Conservation (phyloP, 768 basidiomycete species). For the Suillus placidus region DNA sequence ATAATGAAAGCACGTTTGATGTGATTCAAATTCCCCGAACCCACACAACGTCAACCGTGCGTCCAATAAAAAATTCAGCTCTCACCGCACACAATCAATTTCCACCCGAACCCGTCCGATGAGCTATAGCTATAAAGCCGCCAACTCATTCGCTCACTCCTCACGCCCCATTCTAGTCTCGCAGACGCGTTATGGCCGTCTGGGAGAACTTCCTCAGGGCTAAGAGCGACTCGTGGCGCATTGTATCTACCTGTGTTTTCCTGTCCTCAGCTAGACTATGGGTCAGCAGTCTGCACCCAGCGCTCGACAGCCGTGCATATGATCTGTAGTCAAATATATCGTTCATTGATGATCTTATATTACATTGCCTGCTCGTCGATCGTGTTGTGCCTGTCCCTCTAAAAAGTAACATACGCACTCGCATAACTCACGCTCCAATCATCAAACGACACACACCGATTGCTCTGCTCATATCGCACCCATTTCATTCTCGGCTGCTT, state of each 20-base stretch:
- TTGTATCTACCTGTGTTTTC: not conserved
- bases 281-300: not conserved
- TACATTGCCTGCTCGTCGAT: not conserved
- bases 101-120: slow-evolving; percentile 6
- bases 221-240: slow-evolving; percentile 17
- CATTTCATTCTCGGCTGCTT: slow-evolving; percentile 57
- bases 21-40: slow-evolving; percentile 9
- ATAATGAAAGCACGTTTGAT: slow-evolving; percentile 6
- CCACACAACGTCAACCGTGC: not conserved
- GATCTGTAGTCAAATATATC: not conserved
- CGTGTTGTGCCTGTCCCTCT: not conserved
- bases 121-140: slow-evolving; percentile 1
- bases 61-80: slow-evolving; percentile 14
- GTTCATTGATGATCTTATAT: not conserved
- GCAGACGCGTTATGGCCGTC: slow-evolving; percentile 16
- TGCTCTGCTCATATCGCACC: slow-evolving; percentile 95
- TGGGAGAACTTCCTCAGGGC: slow-evolving; percentile 34
- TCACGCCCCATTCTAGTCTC: slow-evolving; percentile 29
- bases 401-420: slow-evolving; percentile 76
- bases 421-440: slow-evolving; percentile 98
- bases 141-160: not conserved
- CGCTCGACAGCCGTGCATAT: slow-evolving; percentile 1
- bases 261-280: not conserved
- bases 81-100: not conserved
- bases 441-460: slow-evolving; percentile 59